Base-by-base conservation (phyloP, 2,329 filamentous ascomycete genomes). In the Trichoderma koningii region DNA sequence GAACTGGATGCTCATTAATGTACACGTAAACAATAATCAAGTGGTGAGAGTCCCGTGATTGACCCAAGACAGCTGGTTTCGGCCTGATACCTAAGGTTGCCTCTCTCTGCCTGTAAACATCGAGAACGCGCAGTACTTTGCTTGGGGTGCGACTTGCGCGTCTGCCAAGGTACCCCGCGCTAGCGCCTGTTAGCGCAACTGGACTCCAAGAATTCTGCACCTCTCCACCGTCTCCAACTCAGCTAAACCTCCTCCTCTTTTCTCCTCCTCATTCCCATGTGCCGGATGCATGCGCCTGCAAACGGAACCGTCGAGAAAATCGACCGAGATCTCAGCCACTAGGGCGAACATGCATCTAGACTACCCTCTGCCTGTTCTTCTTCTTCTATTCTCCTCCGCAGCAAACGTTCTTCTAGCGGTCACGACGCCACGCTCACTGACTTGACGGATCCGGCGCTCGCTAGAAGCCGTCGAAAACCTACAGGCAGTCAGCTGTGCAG, bases 171-270 rank as follows among this genome's bases (percentile, higher is more conserved):
- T 57, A 51, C 19, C 34, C 15, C 14, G 34, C 42, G 44, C 47
- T 17, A 17, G 44, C 15, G 7, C n/a, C n/a, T 17, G 30, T 34
- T 41, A 50, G 42, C 23, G 41, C 44, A 59, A 21, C 23, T 26
- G 55, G 5, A 23, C 19, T 52, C 28, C 50, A 34, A 52, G 19
- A 50, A 50, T 41, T 60, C 30, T 48, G 55, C 55, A 26, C 41
- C 34, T 51, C 57, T 50, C 57, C 57, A 34, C 55, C 26, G n/a
- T 42, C 48, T 52, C 47, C 48, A 21, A 44, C 34, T 52, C 57
- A 55, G 48, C 50, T 47, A 38, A 38, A 23, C 26, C n/a, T 26
- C 23, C 34, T 26, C 26, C n/a, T 44, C 21, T 30, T n/a, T 45
- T 17, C 50, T 52, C 10, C 14, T 51, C 48, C 12, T 5, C 26